Evolutionary conservation across 768 basidiomycete genomes (phyloP).

Genomic region (Boletus sensibilis): DNA sequence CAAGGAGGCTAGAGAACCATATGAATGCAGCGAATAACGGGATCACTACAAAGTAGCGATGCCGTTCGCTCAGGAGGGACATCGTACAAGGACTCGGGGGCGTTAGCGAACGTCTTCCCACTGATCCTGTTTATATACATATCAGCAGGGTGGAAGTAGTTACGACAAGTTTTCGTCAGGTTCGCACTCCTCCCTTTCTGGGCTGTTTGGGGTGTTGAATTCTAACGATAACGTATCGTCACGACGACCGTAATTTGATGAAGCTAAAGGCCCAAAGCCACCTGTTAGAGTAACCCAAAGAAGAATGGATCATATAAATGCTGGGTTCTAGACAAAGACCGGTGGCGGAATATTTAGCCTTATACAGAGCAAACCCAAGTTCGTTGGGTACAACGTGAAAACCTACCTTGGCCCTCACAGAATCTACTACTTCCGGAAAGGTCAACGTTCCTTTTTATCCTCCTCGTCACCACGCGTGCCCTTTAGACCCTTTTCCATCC

Average conservation of each 20-base stretch:
- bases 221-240: too few species aligned
- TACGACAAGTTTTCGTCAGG: background rate
- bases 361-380: background rate
- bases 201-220: background rate
- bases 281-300: background rate
- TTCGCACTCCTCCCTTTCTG: background rate
- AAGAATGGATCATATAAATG: background rate
- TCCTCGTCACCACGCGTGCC: slow-evolving; percentile 2
- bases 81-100: slow-evolving; percentile 8
- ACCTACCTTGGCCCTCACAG: background rate
- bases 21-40: slow-evolving; percentile 58
- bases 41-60: slow-evolving; percentile 66
- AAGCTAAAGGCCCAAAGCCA: too few species aligned
- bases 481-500: background rate
- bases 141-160: background rate
- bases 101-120: background rate
- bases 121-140: slow-evolving; percentile 7
- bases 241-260: background rate
- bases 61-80: slow-evolving; percentile 21
- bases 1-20: slow-evolving; percentile 70
- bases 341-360: too few species aligned
- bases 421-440: background rate
- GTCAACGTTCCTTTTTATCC: slow-evolving; percentile 22
- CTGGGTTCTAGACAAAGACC: background rate
- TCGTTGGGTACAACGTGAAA: background rate